These are phyloP conservation scores for Alternaria sp. DNA, from an alignment of 2,329 filamentous ascomycete genomes.

Conservation along the genomic window DNA sequence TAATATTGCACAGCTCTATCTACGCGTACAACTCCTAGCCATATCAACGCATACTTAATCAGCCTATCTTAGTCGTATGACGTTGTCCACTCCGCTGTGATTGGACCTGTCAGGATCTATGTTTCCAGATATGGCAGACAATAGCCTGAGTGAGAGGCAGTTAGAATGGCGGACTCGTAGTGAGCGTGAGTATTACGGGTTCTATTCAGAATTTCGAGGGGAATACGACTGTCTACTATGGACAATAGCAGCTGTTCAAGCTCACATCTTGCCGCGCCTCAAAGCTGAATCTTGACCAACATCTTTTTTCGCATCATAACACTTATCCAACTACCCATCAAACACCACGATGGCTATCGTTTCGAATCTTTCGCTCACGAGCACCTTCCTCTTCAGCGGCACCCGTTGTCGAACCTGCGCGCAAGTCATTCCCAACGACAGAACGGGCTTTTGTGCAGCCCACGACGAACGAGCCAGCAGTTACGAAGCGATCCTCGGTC, in stretches of 20 bases:
- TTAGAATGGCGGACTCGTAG: background rate
- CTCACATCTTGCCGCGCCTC: background rate
- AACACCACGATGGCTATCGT: background rate
- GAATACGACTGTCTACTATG: background rate
- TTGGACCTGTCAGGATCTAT: background rate
- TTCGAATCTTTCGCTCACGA: background rate
- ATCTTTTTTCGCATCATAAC: background rate
- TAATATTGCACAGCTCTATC: background rate
- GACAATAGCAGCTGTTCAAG: background rate
- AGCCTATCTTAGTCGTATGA: background rate
- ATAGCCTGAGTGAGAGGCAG: background rate
- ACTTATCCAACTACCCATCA: background rate
- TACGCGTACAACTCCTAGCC: background rate
- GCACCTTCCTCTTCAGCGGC: background rate
- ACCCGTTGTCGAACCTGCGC: background rate
- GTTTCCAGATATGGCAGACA: background rate
- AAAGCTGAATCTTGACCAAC: background rate
- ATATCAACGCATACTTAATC: background rate
- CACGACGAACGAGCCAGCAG: background rate
- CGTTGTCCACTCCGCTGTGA: background rate
- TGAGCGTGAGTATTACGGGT: background rate
- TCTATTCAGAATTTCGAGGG: background rate
- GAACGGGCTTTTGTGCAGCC: background rate
- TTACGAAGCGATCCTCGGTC: background rate
- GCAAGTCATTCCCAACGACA: background rate